Base-by-base conservation (phyloP, 2,329 filamentous ascomycete genomes). In the Colletotrichum tamarilloi region DNA sequence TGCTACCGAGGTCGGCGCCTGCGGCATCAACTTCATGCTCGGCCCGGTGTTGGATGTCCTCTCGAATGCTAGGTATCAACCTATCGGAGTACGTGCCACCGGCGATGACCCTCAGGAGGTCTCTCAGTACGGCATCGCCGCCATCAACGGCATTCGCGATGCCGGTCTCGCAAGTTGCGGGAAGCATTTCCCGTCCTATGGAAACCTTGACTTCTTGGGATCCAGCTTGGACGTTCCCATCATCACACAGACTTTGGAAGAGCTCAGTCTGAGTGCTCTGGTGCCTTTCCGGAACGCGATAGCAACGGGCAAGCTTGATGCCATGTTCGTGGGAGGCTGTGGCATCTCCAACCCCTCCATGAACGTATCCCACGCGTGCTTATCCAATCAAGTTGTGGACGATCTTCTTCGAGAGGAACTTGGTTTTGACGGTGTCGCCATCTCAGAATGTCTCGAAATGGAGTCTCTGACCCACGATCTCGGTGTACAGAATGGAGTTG, bases 381-480 rank as follows among this genome's bases (percentile, higher is more conserved):
- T 98, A 3, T 97, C 94, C 0, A 93, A 98, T 77, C 95, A 98
- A 81, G 95, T 98, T 1, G 95, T 98, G 3, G 94, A 98, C 79
- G 95, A 97, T 72, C 85, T 98, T 26, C 86, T 98, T 4, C 90
- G 96, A n/a, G 93, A 93, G 73, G 95, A 98, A 76, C 89, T 98
- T 28, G 93, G 93, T 2, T 98, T 98, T 78, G 90, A 94, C 62
- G 96, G 96, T 1, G 95, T 98, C 2, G 95, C 97, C 28, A 95
- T 98, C 62, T 98, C 95, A 0, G 96, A 98, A 80, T 98, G 96
- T 76, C 85, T 98, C 8, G 96, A 98, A 81, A 98, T 98, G 96
- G 95, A 98, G 79, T 95, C 95, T 0, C 88, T 98, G 9, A 97
- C 95, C 76, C 94, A 97, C 79, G 97, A 98, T 78, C 97, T 98